Percentiles rank a stretch among this genome's conserved stretches.
Evolutionary conservation across 495 filamentous ascomycete species (phyloP).

Genomic region (Penicillium tannophilum): DNA sequence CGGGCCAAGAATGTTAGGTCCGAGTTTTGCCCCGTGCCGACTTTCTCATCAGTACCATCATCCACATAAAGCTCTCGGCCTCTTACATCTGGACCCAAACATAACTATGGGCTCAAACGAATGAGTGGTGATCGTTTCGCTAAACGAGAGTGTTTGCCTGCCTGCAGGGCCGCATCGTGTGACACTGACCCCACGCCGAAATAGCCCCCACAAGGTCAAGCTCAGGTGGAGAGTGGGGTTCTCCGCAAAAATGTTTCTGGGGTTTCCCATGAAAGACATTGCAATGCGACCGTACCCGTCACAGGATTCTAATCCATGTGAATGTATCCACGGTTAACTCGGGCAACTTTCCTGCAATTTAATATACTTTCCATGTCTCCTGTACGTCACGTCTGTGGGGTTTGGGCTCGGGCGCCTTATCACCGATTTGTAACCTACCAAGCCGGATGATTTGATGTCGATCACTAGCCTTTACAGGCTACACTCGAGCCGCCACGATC

Average conservation of each 20-base stretch:
- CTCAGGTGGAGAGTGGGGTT: neutral
- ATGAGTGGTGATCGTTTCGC: neutral
- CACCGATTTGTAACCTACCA: slow-evolving; percentile 1
- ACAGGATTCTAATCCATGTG: neutral
- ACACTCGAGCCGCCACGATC: slow-evolving; percentile 4
- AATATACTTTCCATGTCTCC: neutral
- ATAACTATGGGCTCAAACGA: neutral
- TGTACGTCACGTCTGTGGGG: too few species aligned
- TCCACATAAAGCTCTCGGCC: neutral
- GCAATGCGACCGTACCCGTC: neutral
- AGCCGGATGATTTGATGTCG: slow-evolving; percentile 4
- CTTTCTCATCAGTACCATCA: neutral
- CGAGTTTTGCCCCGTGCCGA: neutral
- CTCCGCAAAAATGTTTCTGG: neutral
- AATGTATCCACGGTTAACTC: neutral
- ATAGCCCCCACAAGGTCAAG: neutral
- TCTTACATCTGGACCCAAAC: neutral
- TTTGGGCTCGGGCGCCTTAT: neutral
- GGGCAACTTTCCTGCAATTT: neutral
- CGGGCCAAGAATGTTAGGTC: neutral
- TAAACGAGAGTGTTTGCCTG: neutral
- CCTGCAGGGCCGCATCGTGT: neutral
- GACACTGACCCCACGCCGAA: neutral
- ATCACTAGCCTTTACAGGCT: slow-evolving; percentile 11
- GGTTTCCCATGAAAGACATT: neutral